These are phyloP conservation scores for Sphaceloma murrayae DNA, from an alignment of 2,329 filamentous ascomycete species.

Conservation along the genomic window DNA sequence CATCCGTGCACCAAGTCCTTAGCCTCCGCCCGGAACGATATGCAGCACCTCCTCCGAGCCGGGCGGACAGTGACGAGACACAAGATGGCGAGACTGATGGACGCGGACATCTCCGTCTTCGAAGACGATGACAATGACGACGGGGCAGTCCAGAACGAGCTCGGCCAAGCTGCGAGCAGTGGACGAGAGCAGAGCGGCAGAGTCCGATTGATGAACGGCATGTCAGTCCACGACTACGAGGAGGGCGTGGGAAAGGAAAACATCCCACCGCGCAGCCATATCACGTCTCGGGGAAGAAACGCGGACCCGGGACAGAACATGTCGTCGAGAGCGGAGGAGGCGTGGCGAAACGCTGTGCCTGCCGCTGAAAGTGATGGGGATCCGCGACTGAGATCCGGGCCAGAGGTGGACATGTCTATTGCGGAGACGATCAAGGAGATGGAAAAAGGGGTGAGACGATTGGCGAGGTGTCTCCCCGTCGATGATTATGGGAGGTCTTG, in stretches of 20 bases:
- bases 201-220: background rate
- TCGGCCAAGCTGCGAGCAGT: background rate
- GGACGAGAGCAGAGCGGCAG: background rate
- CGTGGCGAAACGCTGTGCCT: constrained; percentile 22
- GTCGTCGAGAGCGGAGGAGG: constrained; percentile 17
- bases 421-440: background rate
- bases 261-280: background rate
- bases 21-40: background rate
- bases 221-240: background rate
- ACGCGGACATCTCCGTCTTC: background rate
- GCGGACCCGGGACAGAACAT: background rate
- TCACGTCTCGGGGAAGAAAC: background rate
- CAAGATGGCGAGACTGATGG: background rate
- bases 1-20: too few relatives aligned
- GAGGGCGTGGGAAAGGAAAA: background rate
- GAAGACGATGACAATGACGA: background rate
- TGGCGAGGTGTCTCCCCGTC: constrained; percentile 8
- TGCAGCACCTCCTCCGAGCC: background rate
- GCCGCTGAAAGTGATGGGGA: constrained; percentile 25
- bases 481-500: background rate
- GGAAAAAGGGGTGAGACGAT: constrained; percentile 16
- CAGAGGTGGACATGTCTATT: background rate
- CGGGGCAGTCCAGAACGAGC: too few relatives aligned
- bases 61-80: background rate
- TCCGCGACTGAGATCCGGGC: too few relatives aligned